Evolutionary conservation across 305 asterid species (phyloP), one percentile per base, ranked within the genome.

Genomic region (Andrographis paniculata): DNA sequence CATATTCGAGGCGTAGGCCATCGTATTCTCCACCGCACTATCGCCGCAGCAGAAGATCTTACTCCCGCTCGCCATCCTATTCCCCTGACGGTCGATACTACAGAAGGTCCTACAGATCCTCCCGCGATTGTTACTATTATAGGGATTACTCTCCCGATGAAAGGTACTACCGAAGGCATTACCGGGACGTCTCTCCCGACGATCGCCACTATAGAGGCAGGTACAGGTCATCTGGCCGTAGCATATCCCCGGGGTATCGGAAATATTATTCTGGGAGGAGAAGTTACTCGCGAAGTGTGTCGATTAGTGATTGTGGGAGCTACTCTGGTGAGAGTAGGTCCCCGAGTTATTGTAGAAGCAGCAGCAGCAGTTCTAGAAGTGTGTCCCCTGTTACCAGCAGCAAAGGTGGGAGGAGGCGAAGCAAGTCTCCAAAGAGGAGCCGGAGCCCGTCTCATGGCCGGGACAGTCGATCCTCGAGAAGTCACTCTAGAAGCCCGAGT

Each of bases 401-500:
- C 48, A 61, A 55, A 46, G 19, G 8, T 4, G 30, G 8, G 30
- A 8, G 30, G 30, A 24, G n/a, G n/a, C n/a, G n/a, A n/a, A n/a
- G n/a, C n/a, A 24, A 24, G 30, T 24, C 30, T 24, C n/a, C n/a
- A n/a, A n/a, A n/a, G 4, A 69, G 36, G 49, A 61, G 75, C 46
- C 20, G 79, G 70, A 52, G 53, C 9, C 19, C 0, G 0, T 64
- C 72, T 0, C 58, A 38, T 19, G 55, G 56, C 1, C 22, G 3
- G 6, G 66, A 45, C 15, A 70, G 87, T 44, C 48, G 62, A 18
- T 73, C 82, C 1, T 71, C 80, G 0, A 56, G 86, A 44, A 71
- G 75, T 33, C 64, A 55, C 53, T 68, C 85, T 4, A 70, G 84
- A 57, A 76, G 93, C 37, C 69, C 63, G 2, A 63, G 70, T 20